Evolutionary conservation across 1,284 basidiomycete genomes (phyloP).

Genomic region (Trichosporon asahii): DNA sequence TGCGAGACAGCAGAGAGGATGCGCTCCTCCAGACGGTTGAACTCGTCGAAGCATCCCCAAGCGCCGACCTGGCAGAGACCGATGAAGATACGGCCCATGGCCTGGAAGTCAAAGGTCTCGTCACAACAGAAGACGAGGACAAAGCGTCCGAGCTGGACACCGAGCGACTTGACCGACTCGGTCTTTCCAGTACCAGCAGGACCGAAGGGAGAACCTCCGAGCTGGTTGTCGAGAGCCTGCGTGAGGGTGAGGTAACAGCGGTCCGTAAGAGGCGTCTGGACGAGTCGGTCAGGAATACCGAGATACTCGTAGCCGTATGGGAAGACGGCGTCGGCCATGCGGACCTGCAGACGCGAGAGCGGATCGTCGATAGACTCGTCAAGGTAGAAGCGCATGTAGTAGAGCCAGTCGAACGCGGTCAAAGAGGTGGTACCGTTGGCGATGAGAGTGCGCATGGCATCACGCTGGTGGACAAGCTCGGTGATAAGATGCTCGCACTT

Average conservation of each 20-base stretch:
- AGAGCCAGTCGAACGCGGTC: constrained; percentile 86
- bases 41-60: constrained; percentile 98
- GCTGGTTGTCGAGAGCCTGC: constrained; percentile 88
- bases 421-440: constrained; percentile 63
- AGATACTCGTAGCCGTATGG: constrained; percentile 99
- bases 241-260: constrained; percentile 94
- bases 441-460: constrained; percentile 81
- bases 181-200: constrained; percentile 99
- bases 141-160: constrained; percentile 94
- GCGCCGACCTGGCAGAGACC: constrained; percentile 98
- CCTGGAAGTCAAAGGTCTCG: constrained; percentile 99
- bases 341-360: constrained; percentile 72
- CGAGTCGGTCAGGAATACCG: constrained; percentile 92
- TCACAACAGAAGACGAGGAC: constrained; percentile 99
- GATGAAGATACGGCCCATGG: constrained; percentile 98
- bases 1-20: constrained; percentile 98
- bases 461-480: constrained; percentile 95
- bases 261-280: constrained; percentile 98
- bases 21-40: constrained; percentile 96
- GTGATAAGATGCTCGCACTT: constrained; percentile 99
- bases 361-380: constrained; percentile 68
- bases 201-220: constrained; percentile 96
- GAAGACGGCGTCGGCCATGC: constrained; percentile 88
- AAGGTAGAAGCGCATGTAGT: constrained; percentile 98
- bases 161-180: constrained; percentile 97